Base-by-base conservation (phyloP, 176 grass and related monocot genomes). In the Avena eriantha region DNA sequence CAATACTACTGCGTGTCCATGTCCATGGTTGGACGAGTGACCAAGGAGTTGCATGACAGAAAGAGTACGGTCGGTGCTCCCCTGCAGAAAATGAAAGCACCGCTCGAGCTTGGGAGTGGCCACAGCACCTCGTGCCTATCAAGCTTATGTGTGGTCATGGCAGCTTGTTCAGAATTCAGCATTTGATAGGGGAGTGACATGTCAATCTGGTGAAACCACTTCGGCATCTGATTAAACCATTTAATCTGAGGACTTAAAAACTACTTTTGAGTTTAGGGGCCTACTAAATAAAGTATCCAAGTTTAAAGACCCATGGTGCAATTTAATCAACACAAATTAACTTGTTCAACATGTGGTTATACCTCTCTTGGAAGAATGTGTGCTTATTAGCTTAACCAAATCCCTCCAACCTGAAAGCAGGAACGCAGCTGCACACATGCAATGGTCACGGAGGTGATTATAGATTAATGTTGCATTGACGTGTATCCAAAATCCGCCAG, bases 201-300 rank as follows among this genome's bases (percentile, higher is more conserved):
- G 46, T 75, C 21, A 75, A 51, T 50, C 71, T 74, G 43, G 73
- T 50, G 8, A 76, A 76, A 53, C 73, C 15, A 51, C 48, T 76
- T 76, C 4, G 24, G 3, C 46, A 51, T 50, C 46, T 75, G 72
- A 24, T 53, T 50, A 9, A 53, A 51, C 73, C 47, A 76, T 53
- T 33, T 53, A 76, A 33, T 69, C 35, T 19, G 31, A 69, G 31
- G 22, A 49, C n/a, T 49, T 74, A 24, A 49, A 71, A 49, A 24
- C 13, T 15, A 49, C 41, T 74, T 74, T 49, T 74, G 71, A 49
- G 45, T 74, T 74, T 74, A 74, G 48, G 24, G 47, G 15, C 47
- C 15, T 53, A 53, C 24, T 76, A 33, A 33, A 47, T 17, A 26
- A 17, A 75, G 45, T 50, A 50, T 50, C 46, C 72, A 75, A 50